These are phyloP conservation scores for Dothideomycetidae sp. DNA, from an alignment of 2,329 filamentous ascomycete genomes.

Conservation along the genomic window DNA sequence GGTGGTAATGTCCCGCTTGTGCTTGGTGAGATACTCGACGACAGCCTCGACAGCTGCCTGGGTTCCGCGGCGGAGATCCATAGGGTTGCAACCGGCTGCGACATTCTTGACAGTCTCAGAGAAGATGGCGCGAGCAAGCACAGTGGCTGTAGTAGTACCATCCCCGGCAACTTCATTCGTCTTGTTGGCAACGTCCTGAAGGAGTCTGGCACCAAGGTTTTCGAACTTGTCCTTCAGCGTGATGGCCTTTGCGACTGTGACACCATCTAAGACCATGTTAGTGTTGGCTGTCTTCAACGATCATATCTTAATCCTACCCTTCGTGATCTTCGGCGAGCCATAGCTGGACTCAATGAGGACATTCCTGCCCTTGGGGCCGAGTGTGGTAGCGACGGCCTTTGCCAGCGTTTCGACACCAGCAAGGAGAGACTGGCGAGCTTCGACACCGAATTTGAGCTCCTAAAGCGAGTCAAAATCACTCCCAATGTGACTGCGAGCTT, in stretches of 20 bases:
- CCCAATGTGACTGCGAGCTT: constrained; percentile 5
- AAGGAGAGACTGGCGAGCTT: constrained; percentile 76
- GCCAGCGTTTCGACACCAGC: constrained; percentile 93
- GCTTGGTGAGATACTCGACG: constrained; percentile 82
- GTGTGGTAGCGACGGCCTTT: constrained; percentile 86
- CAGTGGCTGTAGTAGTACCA: constrained; percentile 94
- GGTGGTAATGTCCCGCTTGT: constrained; percentile 97
- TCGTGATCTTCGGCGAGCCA: constrained; percentile 98
- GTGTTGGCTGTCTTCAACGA: constrained; percentile 2
- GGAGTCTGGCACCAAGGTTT: constrained; percentile 90
- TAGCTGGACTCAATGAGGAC: constrained; percentile 98
- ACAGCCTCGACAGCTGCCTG: constrained; percentile 93
- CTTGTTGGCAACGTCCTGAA: constrained; percentile 97
- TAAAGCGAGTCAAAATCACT: constrained; percentile 26
- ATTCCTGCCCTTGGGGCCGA: constrained; percentile 96
- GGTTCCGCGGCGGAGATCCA: constrained; percentile 94
- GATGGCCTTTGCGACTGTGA: constrained; percentile 57
- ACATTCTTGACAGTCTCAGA: constrained; percentile 99
- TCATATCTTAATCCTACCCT: constrained; percentile 48
- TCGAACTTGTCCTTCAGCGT: constrained; percentile 97
- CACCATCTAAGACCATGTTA: constrained; percentile 30
- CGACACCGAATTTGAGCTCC: constrained; percentile 98
- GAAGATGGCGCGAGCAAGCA: constrained; percentile 95
- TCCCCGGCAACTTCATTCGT: constrained; percentile 98
- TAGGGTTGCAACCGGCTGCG: constrained; percentile 96